These are phyloP conservation scores for Capsella rubella DNA, from an alignment of 441 rosid genomes.

Conservation along the genomic window DNA sequence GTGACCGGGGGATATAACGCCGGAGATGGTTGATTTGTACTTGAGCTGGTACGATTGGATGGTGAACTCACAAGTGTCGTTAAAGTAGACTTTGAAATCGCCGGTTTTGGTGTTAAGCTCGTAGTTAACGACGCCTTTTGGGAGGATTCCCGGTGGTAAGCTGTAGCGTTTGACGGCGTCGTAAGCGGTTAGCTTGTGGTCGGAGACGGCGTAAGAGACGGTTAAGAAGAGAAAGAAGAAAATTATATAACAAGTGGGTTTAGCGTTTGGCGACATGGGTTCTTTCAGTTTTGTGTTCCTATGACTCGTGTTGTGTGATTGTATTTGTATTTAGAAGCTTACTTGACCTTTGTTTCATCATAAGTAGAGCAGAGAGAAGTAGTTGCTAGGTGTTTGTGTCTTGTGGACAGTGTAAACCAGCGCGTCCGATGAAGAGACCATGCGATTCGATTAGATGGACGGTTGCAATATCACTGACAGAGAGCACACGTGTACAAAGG, in stretches of 20 bases:
- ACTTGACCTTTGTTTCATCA: conserved; percentile 1
- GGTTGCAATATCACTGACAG: conserved; percentile 11
- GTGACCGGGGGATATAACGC: conserved; percentile 51
- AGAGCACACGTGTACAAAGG: conserved; percentile 21
- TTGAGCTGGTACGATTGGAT: conserved; percentile 64
- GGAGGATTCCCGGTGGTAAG: conserved; percentile 67
- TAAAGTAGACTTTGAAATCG: conserved; percentile 61
- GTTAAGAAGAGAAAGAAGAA: conserved; percentile 18
- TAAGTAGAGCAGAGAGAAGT: not conserved
- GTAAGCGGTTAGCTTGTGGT: conserved; percentile 52
- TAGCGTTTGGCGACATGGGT: conserved; percentile 35
- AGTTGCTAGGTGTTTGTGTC: conserved; percentile 29
- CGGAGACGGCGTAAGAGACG: not conserved
- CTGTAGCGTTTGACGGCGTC: conserved; percentile 51
- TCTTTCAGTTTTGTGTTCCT: not conserved
- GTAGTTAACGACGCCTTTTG: conserved; percentile 61
- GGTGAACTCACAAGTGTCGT: conserved; percentile 59
- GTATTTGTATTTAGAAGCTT: conserved; percentile 5
- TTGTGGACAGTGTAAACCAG: conserved; percentile 17
- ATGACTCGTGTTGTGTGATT: conserved; percentile 17
- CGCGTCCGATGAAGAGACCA: conserved; percentile 7
- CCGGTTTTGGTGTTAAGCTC: conserved; percentile 57
- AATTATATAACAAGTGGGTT: not conserved
- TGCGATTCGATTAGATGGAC: conserved; percentile 19
- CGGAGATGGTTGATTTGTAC: conserved; percentile 60